Evolutionary conservation across 306 rosid species (phyloP), one percentile per base, ranked within the genome.

Genomic region (Quercus glauca): DNA sequence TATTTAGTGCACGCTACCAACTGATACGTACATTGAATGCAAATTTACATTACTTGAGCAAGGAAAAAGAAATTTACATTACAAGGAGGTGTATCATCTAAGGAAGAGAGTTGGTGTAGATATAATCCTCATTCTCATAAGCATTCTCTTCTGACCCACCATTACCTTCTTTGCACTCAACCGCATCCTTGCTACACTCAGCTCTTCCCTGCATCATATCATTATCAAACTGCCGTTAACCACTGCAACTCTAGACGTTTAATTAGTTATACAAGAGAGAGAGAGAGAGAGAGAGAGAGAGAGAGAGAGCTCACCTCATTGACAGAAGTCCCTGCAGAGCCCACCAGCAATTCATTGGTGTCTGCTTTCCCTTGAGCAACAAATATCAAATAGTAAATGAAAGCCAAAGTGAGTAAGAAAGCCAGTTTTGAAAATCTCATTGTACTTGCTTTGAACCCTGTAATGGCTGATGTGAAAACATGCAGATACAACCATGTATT

Each of bases 51-150:
- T 11, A 57, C 61, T 49, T 49, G 15, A 49, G 13, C 53, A 49
- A 49, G 4, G 53, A 13, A 49, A 49, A 37, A 12, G 79, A 70
- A 28, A 57, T 49, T 69, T 71, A 55, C 72, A 25, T 53, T 11
- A 49, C 61, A 59, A 26, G 33, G 55, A 73, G 61, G 7, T 58
- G 61, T 65, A 31, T 43, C 28, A 56, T 6, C 61, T 80, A 86
- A 84, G 96, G 91, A 51, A 89, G 68, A 80, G 92, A 89, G 78
- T 89, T 89, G 78, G 89, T 85, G 82, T 86, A 87, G 84, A 91
- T 87, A 58, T 89, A 89, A 55, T 89, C 96, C 83, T 87, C 93
- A 86, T 86, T 73, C 86, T 87, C 89, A 8, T 85, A 80, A 71
- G 79, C 84, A 69, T 75, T 77, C 41, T 73, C 86, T 78, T 81